Evolutionary conservation across 805 yeast genomes (phyloP), one percentile per base, ranked within the genome.

Genomic region (Deakozyma indianensis): DNA sequence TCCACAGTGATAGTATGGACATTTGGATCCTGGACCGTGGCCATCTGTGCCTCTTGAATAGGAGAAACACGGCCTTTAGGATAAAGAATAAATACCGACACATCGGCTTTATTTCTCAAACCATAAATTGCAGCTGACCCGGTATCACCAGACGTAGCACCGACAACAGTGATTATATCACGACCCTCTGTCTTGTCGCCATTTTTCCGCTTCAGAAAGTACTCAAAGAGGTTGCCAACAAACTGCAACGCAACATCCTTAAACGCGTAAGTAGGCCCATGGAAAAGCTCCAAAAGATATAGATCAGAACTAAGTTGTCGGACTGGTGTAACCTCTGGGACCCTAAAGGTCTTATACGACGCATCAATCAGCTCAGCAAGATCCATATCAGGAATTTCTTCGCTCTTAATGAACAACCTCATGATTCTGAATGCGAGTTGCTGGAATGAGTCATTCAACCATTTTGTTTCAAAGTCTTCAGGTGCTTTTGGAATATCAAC

Each of bases 91-190:
- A 92, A 92, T 21, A 92, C 98, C 24, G 94, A 83, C n/a, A 92
- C 96, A 63, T 92, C 97, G 66, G 87, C 83, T 68, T 92, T 92
- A 63, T 94, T 94, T 68, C 98, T 77, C 54, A 92, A 74, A 45
- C 99, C 99, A 66, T 92, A 92, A 54, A 92, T 92, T 51, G 99
- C 98, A 45, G 99, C 99, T 45, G 95, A 83, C 49, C 99, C 99
- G 42, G 99, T 92, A 59, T 92, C 99, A 60, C 99, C 99, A 42
- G 95, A 83, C 23, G 99, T 92, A 41, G 99, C 99, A 59, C 99
- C 99, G 48, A 92, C 96, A 53, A 92, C 97, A 32, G 99, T 92
- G 58, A 92, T 71, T 48, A 76, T 75, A 55, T 86, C 92, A 61
- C 90, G 74, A 20, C 55, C 59, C 22, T 62, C 67, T n/a, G 57